A percentile compares a stretch with the other conserved stretches of the same genome.
Conservation (phyloP, 2,329 filamentous ascomycete species). For the Neoascochyta sp. region DNA sequence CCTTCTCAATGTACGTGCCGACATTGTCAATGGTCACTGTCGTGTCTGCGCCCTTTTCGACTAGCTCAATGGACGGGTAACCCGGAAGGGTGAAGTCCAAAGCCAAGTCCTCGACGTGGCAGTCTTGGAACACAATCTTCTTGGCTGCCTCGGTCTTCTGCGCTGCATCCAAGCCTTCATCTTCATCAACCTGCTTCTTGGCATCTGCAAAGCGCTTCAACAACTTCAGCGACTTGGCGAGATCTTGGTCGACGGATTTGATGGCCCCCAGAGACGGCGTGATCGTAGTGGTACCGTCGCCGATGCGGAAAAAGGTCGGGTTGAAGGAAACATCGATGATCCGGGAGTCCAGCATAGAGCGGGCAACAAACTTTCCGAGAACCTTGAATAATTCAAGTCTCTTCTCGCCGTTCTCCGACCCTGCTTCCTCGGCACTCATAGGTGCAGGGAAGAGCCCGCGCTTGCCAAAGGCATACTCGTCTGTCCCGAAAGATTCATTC, state of each 20-base stretch:
- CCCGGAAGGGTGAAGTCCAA: conserved; percentile 95
- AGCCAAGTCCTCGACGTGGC: conserved; percentile 77
- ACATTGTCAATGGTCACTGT: conserved; percentile 87
- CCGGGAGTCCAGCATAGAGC: conserved; percentile 95
- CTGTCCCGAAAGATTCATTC: conserved; percentile 67
- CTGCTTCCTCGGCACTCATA: conserved; percentile 72
- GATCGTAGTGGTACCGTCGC: conserved; percentile 62
- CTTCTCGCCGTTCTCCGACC: conserved; percentile 76
- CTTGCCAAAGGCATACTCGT: conserved; percentile 80
- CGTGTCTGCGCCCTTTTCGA: conserved; percentile 68
- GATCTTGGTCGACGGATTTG: conserved; percentile 78
- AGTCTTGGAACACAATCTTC: conserved; percentile 69
- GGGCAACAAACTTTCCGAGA: conserved; percentile 93
- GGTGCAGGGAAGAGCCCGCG: conserved; percentile 89
- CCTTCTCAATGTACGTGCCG: conserved; percentile 79
- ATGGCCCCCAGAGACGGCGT: conserved; percentile 84
- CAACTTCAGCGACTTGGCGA: conserved; percentile 80
- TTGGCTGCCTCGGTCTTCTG: conserved; percentile 70
- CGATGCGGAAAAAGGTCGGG: conserved; percentile 94
- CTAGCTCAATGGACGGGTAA: conserved; percentile 76
- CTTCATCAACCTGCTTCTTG: conserved; percentile 77
- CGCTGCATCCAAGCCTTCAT: conserved; percentile 59
- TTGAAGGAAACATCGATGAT: conserved; percentile 99
- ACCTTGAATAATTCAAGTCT: conserved; percentile 86
- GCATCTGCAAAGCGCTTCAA: conserved; percentile 82